Conservation (phyloP, 306 rosid genomes). For the Lathyrus oleraceus region DNA sequence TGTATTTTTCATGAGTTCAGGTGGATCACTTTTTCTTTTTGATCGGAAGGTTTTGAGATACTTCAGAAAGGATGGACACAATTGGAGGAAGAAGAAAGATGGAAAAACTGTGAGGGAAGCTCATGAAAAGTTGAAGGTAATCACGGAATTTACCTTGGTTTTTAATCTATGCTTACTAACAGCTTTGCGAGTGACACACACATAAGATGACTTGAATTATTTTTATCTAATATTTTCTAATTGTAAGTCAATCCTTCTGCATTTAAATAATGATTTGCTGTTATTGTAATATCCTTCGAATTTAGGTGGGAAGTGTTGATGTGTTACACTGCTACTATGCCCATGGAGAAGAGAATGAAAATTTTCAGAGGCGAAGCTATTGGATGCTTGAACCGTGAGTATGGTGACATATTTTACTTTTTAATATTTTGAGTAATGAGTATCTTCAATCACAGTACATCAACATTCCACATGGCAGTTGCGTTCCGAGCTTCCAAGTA, state of each 20-base stretch:
- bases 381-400: conserved; percentile 94
- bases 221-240: conserved; percentile 20
- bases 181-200: conserved; percentile 6
- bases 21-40: conserved; percentile 89
- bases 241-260: conserved; percentile 15
- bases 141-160: conserved; percentile 27
- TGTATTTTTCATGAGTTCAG: conserved; percentile 47
- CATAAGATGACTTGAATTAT: not conserved
- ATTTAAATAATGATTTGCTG: conserved; percentile 22
- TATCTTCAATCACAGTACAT: conserved; percentile 25
- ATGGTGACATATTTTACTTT: conserved; percentile 30
- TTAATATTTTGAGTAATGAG: conserved; percentile 14
- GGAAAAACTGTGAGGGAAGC: conserved; percentile 95
- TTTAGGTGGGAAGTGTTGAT: conserved; percentile 86
- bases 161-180: conserved; percentile 24
- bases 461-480: conserved; percentile 1
- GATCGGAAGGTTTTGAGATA: conserved; percentile 86
- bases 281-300: conserved; percentile 41
- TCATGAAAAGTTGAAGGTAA: conserved; percentile 88
- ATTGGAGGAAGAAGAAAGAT: conserved; percentile 89
- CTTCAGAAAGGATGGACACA: conserved; percentile 90
- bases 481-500: conserved; percentile 18
- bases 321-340: conserved; percentile 90
- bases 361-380: conserved; percentile 90
- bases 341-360: conserved; percentile 88